Percentiles rank a stretch among this genome's conserved stretches.
Evolutionary conservation across 352 stramenopile genomes (phyloP).

Genomic region (Globisporangium iwayamae): DNA sequence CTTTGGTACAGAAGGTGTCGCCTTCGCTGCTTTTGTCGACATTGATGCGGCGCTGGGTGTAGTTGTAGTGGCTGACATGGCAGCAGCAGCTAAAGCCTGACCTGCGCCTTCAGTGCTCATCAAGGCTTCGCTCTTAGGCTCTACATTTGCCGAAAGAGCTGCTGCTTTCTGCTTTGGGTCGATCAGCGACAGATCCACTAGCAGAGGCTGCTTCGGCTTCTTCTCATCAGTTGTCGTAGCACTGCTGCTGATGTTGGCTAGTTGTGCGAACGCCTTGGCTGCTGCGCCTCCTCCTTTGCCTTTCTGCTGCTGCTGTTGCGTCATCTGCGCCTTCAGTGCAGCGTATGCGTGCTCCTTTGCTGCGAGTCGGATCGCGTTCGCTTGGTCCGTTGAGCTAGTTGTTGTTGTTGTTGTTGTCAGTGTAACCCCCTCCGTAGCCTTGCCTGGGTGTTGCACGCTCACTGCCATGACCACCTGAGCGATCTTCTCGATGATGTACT

Average conservation of each 20-base stretch:
- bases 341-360: conserved; percentile 55
- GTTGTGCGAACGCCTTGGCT: not conserved
- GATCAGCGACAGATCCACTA: conserved; percentile 17
- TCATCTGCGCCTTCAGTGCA: conserved; percentile 55
- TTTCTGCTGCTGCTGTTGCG: conserved; percentile 39
- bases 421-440: conserved; percentile 2
- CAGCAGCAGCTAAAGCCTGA: not conserved
- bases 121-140: not conserved
- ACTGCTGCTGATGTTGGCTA: not conserved
- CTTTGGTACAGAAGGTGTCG: not conserved
- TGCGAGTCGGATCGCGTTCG: conserved; percentile 21
- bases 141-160: not conserved
- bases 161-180: conserved; percentile 4
- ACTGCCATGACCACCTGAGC: conserved; percentile 33
- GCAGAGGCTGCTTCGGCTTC: conserved; percentile 20
- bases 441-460: conserved; percentile 2
- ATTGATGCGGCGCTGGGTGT: conserved; percentile 5
- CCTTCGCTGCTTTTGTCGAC: conserved; percentile 1
- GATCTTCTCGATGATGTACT: conserved; percentile 52
- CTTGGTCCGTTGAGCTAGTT: not conserved
- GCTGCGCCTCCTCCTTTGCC: conserved; percentile 22
- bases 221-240: not conserved
- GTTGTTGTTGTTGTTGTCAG: conserved; percentile 7
- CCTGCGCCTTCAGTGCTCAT: not conserved
- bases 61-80: conserved; percentile 15